Evolutionary conservation across 2,329 filamentous ascomycete species (phyloP).

Genomic region (Penicillium nordicum): DNA sequence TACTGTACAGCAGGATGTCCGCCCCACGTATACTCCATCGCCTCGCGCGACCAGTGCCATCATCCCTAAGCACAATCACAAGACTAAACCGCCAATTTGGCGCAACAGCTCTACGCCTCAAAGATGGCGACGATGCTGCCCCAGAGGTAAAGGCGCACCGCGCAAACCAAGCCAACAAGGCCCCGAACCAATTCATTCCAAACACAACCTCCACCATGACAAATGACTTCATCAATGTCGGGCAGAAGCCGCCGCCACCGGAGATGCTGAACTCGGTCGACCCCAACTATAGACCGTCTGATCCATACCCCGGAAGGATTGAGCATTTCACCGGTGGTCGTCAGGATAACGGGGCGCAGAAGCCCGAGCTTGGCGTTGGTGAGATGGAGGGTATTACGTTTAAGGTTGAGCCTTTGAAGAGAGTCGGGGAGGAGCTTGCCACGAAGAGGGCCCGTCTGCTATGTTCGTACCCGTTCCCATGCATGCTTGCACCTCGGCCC

Average conservation of each 20-base stretch:
- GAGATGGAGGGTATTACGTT: slow-evolving; percentile 85
- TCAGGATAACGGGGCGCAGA: slow-evolving; percentile 51
- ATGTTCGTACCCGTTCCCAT: slow-evolving; percentile 44
- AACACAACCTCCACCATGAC: slow-evolving; percentile 63
- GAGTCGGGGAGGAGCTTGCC: slow-evolving; percentile 74
- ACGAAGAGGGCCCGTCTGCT: slow-evolving; percentile 87
- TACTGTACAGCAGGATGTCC: slow-evolving; percentile 40
- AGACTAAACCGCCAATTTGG: slow-evolving; percentile 31
- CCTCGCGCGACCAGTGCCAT: slow-evolving; percentile 41
- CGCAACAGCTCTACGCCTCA: slow-evolving; percentile 30
- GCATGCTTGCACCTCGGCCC: background rate
- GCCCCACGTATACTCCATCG: slow-evolving; percentile 45
- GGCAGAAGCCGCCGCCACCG: slow-evolving; percentile 55
- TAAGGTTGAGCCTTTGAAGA: slow-evolving; percentile 82
- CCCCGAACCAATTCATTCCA: slow-evolving; percentile 60
- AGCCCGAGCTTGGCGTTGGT: slow-evolving; percentile 72
- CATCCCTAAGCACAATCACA: slow-evolving; percentile 22
- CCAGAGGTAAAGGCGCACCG: slow-evolving; percentile 55
- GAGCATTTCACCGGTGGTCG: slow-evolving; percentile 64
- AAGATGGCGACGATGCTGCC: slow-evolving; percentile 50
- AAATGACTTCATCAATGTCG: slow-evolving; percentile 60
- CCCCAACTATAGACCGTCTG: slow-evolving; percentile 55
- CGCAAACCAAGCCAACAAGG: slow-evolving; percentile 55
- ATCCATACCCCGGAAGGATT: slow-evolving; percentile 60
- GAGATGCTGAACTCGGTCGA: slow-evolving; percentile 59